Evolutionary conservation across 2,329 filamentous ascomycete genomes (phyloP), one percentile per base, ranked within the genome.

Genomic region (Dryadomyces sulphureus): DNA sequence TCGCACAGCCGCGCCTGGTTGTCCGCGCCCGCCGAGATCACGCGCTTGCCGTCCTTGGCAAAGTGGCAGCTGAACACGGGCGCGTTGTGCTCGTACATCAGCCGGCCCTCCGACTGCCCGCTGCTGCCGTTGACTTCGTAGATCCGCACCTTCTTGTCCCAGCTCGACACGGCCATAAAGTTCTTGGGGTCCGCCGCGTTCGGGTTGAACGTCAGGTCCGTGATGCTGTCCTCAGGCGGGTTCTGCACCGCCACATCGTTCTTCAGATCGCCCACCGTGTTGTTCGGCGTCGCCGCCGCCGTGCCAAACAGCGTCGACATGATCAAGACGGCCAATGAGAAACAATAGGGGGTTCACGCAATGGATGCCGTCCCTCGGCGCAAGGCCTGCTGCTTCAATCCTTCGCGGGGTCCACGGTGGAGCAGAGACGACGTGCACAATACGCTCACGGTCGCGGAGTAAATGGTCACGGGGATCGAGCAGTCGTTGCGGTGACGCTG

Each of bases 121-220:
- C 41, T 52, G 54, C 78, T 78, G 47, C 65, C 66, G 53, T 81
- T 78, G 60, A 96, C 87, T 63, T 96, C 87, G 67, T 96, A 98
- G 60, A 98, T 90, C 59, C 89, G 83, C 52, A 96, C 87, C 63
- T 94, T 94, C 69, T 93, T 94, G 66, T 98, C 92, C 92, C 92
- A 98, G 56, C 87, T 94, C 41, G 87, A 71, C 32, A 95, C 85
- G 21, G 90, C 88, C 17, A 98, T 72, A 60, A 93, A 84, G 56
- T 96, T 87, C 54, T 62, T 62, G 67, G 74, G 45, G 71, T 71
- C 57, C 62, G 60, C 40, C 1, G 62, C 57, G 60, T 69, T 58
- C 50, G 66, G 58, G 58, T 71, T 58, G 67, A 95, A 98, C 42
- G 78, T 70, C 49, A 98, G 73, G 59, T 88, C 86, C 32, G 89